A percentile compares a stretch with the other conserved stretches of the same genome.
Conservation (phyloP, 2,329 filamentous ascomycete species). For the Didymella pomorum region DNA sequence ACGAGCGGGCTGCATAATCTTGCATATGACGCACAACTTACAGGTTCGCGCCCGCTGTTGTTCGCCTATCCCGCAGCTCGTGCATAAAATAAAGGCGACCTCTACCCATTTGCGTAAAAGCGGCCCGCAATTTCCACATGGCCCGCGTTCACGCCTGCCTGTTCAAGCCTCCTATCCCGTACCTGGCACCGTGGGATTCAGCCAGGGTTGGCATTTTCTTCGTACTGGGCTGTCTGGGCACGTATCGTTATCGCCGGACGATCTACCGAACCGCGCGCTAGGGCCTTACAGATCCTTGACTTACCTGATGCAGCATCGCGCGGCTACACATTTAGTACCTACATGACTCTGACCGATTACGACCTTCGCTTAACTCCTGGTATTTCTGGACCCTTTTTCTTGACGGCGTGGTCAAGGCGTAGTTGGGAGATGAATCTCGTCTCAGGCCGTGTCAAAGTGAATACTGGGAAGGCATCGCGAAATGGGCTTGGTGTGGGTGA, state of each 20-base stretch:
- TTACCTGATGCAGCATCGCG: constrained; percentile 4
- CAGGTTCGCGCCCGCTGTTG: constrained; percentile 1
- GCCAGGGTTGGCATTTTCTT: neutral
- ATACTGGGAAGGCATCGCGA: neutral
- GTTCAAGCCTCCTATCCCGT: constrained; percentile 1
- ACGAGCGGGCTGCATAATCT: constrained; percentile 7
- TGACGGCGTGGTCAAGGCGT: neutral
- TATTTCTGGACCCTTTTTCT: neutral
- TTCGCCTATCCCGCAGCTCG: neutral
- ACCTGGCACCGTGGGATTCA: constrained; percentile 1
- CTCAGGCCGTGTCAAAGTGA: neutral
- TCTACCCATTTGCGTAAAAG: neutral
- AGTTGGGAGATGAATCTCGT: constrained; percentile 1
- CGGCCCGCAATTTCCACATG: constrained; percentile 13
- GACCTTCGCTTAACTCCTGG: constrained; percentile 1
- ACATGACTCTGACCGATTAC: constrained; percentile 2
- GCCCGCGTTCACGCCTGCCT: constrained; percentile 9
- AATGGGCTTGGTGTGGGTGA: neutral
- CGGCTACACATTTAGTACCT: neutral
- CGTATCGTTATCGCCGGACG: constrained; percentile 11
- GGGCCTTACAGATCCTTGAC: neutral
- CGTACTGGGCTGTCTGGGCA: neutral
- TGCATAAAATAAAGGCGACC: constrained; percentile 1
- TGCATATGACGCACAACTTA: neutral
- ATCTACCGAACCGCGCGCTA: constrained; percentile 13